Evolutionary conservation across 2,329 filamentous ascomycete species (phyloP).

Genomic region (Aspergillus quadrilineatus): DNA sequence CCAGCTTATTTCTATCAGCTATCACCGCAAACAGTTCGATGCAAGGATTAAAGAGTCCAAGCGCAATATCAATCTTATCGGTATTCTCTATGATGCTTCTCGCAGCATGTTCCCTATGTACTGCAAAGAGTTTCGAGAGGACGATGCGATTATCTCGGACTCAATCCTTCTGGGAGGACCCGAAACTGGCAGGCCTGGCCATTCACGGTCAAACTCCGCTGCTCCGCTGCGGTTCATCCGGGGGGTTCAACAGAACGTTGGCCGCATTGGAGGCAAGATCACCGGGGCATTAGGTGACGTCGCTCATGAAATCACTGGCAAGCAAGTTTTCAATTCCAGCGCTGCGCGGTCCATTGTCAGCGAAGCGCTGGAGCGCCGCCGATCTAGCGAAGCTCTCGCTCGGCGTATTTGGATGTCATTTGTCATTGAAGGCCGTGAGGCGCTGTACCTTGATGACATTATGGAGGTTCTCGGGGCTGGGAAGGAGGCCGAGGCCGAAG

Average conservation of each 20-base stretch:
- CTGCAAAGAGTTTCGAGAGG: slow-evolving; percentile 83
- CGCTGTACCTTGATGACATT: slow-evolving; percentile 77
- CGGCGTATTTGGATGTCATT: slow-evolving; percentile 97
- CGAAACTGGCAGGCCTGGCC: slow-evolving; percentile 34
- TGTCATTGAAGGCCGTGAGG: slow-evolving; percentile 82
- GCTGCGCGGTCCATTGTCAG: slow-evolving; percentile 87
- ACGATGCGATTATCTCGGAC: slow-evolving; percentile 90
- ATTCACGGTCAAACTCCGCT: slow-evolving; percentile 59
- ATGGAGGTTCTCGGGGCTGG: slow-evolving; percentile 78
- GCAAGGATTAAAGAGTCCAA: slow-evolving; percentile 83
- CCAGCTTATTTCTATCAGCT: slow-evolving; percentile 67
- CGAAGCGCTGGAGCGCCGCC: slow-evolving; percentile 80
- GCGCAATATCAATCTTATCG: slow-evolving; percentile 75
- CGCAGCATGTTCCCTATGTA: slow-evolving; percentile 87
- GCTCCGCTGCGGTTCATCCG: slow-evolving; percentile 77
- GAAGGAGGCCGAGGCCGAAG: slow-evolving; percentile 75
- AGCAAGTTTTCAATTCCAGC: slow-evolving; percentile 90
- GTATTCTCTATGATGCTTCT: slow-evolving; percentile 86
- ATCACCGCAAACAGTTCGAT: slow-evolving; percentile 67
- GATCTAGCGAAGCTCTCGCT: slow-evolving; percentile 87
- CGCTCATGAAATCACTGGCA: slow-evolving; percentile 91
- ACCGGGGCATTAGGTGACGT: slow-evolving; percentile 91
- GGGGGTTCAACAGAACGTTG: slow-evolving; percentile 70
- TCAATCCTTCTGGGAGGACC: slow-evolving; percentile 65
- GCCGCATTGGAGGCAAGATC: slow-evolving; percentile 86